Base-by-base conservation (phyloP, 164 flowering plant genomes). In the Cinnamomum chago region DNA sequence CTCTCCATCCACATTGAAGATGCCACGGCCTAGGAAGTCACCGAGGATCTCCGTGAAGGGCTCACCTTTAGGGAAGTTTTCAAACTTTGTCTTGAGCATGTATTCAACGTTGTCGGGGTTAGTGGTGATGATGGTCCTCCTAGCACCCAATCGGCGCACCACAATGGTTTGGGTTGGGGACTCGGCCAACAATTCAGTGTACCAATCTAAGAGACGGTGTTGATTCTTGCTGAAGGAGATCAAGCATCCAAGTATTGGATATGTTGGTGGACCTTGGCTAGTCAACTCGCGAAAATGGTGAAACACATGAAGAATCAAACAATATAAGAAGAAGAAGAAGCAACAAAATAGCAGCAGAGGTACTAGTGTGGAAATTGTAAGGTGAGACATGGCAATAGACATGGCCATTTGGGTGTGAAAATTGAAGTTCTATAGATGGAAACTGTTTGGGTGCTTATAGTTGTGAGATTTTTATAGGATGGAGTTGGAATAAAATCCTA, bases 1-100 rank as follows among this genome's bases (percentile, higher is more conserved):
- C 9, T 85, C 90, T 0, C 99, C 98, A 67, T 95, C 99, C 11
- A 81, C 89, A 71, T 92, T 95, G 80, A 95, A 95, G 13, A 95
- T 95, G 1, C 98, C 99, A 2, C 73, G 14, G 13, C 99, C 99
- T 2, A 95, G 90, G 52, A 95, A 81, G 75, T 95, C 97, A 0
- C 94, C 95, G n/a, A 95, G 89, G 27, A 95, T 71, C 10, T 87
- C 92, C 0, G 88, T 89, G 78, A 95, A 88, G 50, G 94, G 92
- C 73, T 82, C 77, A 11, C 99, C 99, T 62, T 95, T 95, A 1
- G 99, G 98, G 76, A 74, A 93, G 79, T 92, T 93, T 7, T 55
- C 35, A 83, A 93, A 95, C 70, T 88, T 88, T 25, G 92, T 83
- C 72, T 86, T 88, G 55, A 95, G 88, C 0, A 95, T 82, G 84